Conservation (phyloP, 2,329 filamentous ascomycete species). For the Aspergillus bombycis region DNA sequence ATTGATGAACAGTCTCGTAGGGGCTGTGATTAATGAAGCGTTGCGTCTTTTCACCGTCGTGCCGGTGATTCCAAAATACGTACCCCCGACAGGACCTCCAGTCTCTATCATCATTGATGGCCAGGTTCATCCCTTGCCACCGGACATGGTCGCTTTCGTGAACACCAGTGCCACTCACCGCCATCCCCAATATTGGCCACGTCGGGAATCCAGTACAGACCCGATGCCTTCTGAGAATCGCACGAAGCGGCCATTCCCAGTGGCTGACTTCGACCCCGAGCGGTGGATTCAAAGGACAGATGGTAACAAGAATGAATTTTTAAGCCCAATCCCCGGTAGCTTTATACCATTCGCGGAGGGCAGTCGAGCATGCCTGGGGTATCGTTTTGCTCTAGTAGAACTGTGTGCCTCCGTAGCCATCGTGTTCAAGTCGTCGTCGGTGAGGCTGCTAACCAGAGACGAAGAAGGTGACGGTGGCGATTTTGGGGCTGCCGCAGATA, state of each 20-base stretch:
- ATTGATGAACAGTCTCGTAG: slow-evolving; percentile 1
- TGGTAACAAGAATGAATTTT: too few species aligned
- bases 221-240: background rate
- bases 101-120: background rate
- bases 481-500: too few species aligned
- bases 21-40: slow-evolving; percentile 4
- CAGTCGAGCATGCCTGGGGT: background rate
- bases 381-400: slow-evolving; percentile 3
- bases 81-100: background rate
- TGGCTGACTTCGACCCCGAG: too few species aligned
- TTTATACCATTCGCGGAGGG: slow-evolving; percentile 9
- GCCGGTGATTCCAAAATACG: slow-evolving; percentile 7
- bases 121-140: background rate
- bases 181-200: slow-evolving; percentile 10
- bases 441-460: too few species aligned
- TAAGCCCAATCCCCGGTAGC: background rate
- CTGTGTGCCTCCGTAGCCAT: slow-evolving; percentile 3
- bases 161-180: background rate
- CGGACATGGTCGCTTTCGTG: too few species aligned
- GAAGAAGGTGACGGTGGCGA: too few species aligned
- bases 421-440: background rate
- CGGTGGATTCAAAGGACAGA: too few species aligned
- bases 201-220: background rate
- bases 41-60: slow-evolving; percentile 5
- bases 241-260: too few species aligned